Conservation (phyloP, 192 early-diverging fungal genomes). For the Entomortierella chlamydospora region DNA sequence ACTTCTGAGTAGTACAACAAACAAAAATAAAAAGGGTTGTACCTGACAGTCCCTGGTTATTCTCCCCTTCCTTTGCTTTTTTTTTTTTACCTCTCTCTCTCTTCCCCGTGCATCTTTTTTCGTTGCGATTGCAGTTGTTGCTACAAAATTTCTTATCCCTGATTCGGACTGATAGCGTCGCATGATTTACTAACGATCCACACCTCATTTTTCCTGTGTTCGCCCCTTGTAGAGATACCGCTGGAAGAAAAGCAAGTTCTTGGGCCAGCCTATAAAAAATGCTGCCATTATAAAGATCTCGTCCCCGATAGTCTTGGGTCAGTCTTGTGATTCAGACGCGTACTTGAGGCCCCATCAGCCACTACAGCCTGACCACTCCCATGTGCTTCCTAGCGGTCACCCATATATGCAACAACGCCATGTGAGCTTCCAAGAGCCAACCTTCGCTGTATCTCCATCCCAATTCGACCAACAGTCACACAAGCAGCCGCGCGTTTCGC, state of each 20-base stretch:
- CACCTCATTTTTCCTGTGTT: neutral
- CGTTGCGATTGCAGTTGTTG: too few species aligned
- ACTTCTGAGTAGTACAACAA: too few species aligned
- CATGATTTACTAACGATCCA: neutral
- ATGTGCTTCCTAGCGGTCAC: neutral
- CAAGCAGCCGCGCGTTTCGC: slow-evolving; percentile 24
- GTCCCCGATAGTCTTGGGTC: neutral
- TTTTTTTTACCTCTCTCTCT: neutral
- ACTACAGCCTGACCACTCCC: neutral
- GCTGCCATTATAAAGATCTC: neutral
- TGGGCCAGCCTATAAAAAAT: neutral
- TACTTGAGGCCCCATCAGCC: slow-evolving; percentile 13
- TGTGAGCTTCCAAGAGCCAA: slow-evolving; percentile 18
- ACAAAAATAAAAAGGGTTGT: too few species aligned
- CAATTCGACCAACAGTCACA: slow-evolving; percentile 25
- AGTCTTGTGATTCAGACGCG: slow-evolving; percentile 3
- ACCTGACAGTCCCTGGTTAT: too few species aligned
- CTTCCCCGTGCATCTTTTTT: neutral
- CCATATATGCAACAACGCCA: slow-evolving; percentile 10
- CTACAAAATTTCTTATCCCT: too few species aligned
- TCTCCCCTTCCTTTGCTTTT: neutral
- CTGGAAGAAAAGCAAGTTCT: neutral
- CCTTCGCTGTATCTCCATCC: neutral
- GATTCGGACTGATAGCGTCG: too few species aligned
- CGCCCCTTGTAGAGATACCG: slow-evolving; percentile 6